Evolutionary conservation across 2,329 filamentous ascomycete species (phyloP).

Genomic region (Leptographium wingfieldii): DNA sequence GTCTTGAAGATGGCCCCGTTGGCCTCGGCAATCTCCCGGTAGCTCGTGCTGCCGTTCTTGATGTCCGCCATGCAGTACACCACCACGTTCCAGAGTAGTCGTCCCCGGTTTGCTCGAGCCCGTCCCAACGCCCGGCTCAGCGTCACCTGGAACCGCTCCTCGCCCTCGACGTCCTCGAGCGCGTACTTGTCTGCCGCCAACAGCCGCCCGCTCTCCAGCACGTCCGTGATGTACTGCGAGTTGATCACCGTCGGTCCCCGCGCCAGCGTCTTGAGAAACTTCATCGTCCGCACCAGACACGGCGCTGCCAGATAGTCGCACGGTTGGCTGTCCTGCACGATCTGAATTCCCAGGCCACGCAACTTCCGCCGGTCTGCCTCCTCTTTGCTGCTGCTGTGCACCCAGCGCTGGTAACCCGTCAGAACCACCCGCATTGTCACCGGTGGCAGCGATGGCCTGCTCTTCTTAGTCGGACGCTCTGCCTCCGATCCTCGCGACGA

Average conservation of each 20-base stretch:
- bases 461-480: constrained; percentile 44
- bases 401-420: constrained; percentile 77
- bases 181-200: constrained; percentile 52
- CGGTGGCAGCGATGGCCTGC: constrained; percentile 49
- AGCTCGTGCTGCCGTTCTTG: constrained; percentile 70
- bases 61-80: constrained; percentile 79
- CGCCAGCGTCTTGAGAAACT: constrained; percentile 82
- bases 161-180: constrained; percentile 59
- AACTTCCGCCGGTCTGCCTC: constrained; percentile 78
- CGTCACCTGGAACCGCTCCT: constrained; percentile 57
- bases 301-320: constrained; percentile 86
- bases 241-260: constrained; percentile 66
- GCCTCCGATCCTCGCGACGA: constrained; percentile 17
- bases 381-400: constrained; percentile 59
- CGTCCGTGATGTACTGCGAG: constrained; percentile 65
- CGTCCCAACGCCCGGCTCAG: constrained; percentile 55
- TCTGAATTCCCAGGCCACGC: constrained; percentile 67
- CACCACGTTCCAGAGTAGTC: constrained; percentile 60
- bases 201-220: constrained; percentile 54
- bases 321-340: constrained; percentile 61
- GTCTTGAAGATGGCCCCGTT: constrained; percentile 77
- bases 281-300: constrained; percentile 75
- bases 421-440: constrained; percentile 66
- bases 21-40: constrained; percentile 70
- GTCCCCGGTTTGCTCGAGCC: constrained; percentile 64